These are phyloP conservation scores for Nowakowskiella sp. DNA, from an alignment of 192 early-diverging fungal species.

Conservation along the genomic window DNA sequence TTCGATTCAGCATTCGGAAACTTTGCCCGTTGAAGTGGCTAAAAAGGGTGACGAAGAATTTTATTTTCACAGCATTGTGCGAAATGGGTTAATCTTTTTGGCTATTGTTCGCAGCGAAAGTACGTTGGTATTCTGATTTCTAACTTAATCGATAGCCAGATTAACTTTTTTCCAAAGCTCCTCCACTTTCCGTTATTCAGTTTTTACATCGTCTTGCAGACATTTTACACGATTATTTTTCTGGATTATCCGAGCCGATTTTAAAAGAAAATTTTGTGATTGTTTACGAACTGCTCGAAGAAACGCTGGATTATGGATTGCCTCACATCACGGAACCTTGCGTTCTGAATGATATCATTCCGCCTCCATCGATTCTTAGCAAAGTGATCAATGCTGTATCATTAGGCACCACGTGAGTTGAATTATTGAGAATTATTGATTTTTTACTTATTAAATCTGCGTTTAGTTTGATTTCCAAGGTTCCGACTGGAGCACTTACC, in stretches of 20 bases:
- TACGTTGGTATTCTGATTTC: constrained; percentile 13
- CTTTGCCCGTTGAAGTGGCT: constrained; percentile 20
- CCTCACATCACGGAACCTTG: constrained; percentile 82
- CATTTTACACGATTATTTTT: constrained; percentile 77
- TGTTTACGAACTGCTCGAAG: constrained; percentile 76
- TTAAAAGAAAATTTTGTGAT: constrained; percentile 91
- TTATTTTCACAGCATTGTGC: constrained; percentile 58
- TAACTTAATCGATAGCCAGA: constrained; percentile 6
- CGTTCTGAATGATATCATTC: constrained; percentile 76
- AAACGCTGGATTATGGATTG: constrained; percentile 88
- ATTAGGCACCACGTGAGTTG: constrained; percentile 65
- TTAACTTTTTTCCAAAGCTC: constrained; percentile 33
- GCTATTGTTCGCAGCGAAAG: constrained; percentile 68
- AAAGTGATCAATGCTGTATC: constrained; percentile 81
- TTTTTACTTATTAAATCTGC: constrained; percentile 11
- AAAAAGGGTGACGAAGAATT: constrained; percentile 47
- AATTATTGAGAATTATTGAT: constrained; percentile 7
- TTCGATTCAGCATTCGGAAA: constrained; percentile 23
- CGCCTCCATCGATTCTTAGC: constrained; percentile 75
- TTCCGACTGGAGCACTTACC: constrained; percentile 55
- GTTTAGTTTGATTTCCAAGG: constrained; percentile 17
- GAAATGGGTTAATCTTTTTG: constrained; percentile 67
- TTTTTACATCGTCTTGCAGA: constrained; percentile 75
- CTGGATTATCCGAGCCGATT: constrained; percentile 66
- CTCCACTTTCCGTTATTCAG: constrained; percentile 76